phyloP scores from a whole-genome alignment of 768 basidiomycete species.

The Dioszegia aurantiaca region DNA sequence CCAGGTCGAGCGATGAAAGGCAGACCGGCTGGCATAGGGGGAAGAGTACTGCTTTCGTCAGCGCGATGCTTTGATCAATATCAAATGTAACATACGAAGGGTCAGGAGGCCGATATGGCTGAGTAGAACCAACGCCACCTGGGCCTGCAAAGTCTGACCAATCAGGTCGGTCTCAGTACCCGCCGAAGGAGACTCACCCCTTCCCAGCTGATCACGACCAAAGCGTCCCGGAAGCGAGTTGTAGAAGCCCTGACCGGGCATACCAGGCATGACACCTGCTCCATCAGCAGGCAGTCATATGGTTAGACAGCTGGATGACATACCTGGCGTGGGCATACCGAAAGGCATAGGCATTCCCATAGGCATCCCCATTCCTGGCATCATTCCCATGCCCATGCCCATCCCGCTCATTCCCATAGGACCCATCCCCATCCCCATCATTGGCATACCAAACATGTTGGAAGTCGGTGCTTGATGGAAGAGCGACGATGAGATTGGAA shows the following conservation, averaged over 20 bases:
- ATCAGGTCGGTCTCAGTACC: no score
- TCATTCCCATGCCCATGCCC: slow-evolving; percentile 32
- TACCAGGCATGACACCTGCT: slow-evolving; percentile 41
- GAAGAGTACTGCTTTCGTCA: slow-evolving; percentile 15
- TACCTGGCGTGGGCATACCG: slow-evolving; percentile 30
- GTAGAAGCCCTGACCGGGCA: slow-evolving; percentile 41
- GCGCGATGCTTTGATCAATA: no score
- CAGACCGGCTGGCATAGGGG: slow-evolving; percentile 45
- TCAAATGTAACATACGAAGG: slow-evolving; percentile 24
- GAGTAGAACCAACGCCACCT: slow-evolving; percentile 44
- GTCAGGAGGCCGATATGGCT: slow-evolving; percentile 48
- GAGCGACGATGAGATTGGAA: slow-evolving; percentile 12
- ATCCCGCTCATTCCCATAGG: slow-evolving; percentile 16
- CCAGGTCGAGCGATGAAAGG: slow-evolving; percentile 48
- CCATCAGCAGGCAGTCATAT: not conserved
- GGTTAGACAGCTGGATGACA: not conserved
- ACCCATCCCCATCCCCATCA: slow-evolving; percentile 19
- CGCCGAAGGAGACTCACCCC: slow-evolving; percentile 28
- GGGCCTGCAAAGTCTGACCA: slow-evolving; percentile 48
- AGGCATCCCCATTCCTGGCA: slow-evolving; percentile 22
- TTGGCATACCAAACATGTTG: slow-evolving; percentile 21
- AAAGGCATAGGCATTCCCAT: slow-evolving; percentile 34
- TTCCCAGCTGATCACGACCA: slow-evolving; percentile 45
- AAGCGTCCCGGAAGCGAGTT: slow-evolving; percentile 46
- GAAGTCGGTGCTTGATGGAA: slow-evolving; percentile 11